Evolutionary conservation across 306 rosid species (phyloP).

Genomic region (Glycine tomentella): DNA sequence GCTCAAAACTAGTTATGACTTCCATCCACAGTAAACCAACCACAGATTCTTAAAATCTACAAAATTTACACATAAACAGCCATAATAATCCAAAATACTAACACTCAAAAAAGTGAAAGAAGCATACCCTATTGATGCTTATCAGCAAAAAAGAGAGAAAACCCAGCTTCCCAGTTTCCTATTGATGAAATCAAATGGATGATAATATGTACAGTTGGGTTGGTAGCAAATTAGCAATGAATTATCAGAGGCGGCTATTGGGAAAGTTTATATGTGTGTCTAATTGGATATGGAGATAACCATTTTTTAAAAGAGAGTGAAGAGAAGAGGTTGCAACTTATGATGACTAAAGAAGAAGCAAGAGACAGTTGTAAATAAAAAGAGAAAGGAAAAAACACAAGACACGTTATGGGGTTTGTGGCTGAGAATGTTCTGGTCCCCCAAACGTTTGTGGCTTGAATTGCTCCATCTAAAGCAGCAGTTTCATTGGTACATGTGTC

Average conservation of each 20-base stretch:
- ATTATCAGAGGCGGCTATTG: conserved; percentile 46
- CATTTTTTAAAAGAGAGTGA: background rate
- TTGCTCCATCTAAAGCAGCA: conserved; percentile 59
- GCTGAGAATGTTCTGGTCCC: conserved; percentile 50
- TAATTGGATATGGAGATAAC: background rate
- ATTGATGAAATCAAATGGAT: conserved; percentile 19
- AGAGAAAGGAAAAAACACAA: background rate
- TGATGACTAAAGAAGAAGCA: background rate
- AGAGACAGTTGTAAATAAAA: background rate
- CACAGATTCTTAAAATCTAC: background rate
- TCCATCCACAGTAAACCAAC: background rate
- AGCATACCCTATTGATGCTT: conserved; percentile 48
- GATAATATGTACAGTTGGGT: background rate
- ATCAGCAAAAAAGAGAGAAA: conserved; percentile 16
- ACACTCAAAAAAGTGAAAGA: background rate
- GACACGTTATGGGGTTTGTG: conserved; percentile 50
- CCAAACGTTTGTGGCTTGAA: conserved; percentile 57
- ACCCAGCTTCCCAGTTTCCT: conserved; percentile 38
- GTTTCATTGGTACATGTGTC: conserved; percentile 46
- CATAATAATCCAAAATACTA: conserved; percentile 22
- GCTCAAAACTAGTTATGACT: background rate
- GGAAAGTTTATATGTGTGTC: conserved; percentile 3
- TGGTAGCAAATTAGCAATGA: background rate
- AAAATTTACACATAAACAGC: background rate
- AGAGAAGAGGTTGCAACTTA: background rate